Conservation (phyloP, 805 yeast species). For the Dipodascus albidus region DNA sequence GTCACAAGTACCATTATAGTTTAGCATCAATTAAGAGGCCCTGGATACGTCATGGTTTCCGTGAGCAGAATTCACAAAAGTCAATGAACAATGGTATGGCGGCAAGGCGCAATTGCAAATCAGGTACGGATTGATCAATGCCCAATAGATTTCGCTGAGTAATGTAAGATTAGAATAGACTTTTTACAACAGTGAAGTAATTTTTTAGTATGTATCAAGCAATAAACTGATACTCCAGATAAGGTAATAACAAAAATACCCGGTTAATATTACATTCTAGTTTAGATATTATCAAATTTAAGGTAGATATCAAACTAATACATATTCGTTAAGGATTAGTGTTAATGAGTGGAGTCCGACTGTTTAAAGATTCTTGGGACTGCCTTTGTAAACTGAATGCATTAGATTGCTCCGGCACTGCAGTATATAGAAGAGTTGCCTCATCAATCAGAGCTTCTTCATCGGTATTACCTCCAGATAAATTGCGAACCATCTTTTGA, state of each 20-base stretch:
- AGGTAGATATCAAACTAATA: no score
- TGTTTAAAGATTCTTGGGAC: neutral
- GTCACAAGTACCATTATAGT: neutral
- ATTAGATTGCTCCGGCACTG: neutral
- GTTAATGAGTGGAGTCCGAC: neutral
- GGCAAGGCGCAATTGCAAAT: neutral
- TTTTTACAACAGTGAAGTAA: no score
- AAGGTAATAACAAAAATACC: no score
- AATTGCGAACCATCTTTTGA: constrained; percentile 1
- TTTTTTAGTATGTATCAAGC: no score
- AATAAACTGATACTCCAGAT: no score
- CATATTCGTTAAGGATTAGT: neutral
- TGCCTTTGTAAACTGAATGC: neutral
- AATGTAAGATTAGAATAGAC: no score
- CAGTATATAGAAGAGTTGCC: neutral
- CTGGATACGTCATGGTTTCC: no score
- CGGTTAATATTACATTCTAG: no score
- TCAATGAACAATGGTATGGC: neutral
- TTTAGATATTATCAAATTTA: no score
- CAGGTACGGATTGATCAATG: no score
- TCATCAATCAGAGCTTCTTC: neutral
- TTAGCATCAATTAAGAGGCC: neutral
- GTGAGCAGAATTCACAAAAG: no score
- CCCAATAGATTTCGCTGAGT: no score
- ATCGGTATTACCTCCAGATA: neutral